Conservation (phyloP, 2,329 filamentous ascomycete species). For the Verticillium albo-atrum region DNA sequence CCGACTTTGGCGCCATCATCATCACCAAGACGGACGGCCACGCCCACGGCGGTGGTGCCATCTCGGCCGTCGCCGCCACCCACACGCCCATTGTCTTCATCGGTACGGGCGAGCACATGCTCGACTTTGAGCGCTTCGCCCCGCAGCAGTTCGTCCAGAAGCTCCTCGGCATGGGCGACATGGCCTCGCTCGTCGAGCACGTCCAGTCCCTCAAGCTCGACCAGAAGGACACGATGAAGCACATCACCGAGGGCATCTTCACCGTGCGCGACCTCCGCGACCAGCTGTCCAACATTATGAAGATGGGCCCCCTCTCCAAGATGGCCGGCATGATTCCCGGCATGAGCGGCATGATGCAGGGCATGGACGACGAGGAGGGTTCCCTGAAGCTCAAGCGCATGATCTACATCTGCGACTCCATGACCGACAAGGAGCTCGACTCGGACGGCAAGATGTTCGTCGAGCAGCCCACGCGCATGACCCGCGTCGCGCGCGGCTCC, state of each 20-base stretch:
- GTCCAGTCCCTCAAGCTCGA: conserved; percentile 93
- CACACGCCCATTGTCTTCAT: conserved; percentile 97
- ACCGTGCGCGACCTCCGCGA: conserved; percentile 91
- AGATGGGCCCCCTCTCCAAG: conserved; percentile 96
- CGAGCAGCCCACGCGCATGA: conserved; percentile 89
- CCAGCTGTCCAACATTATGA: conserved; percentile 97
- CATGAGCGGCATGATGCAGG: conserved; percentile 87
- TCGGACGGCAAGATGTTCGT: conserved; percentile 92
- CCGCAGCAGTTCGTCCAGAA: conserved; percentile 93
- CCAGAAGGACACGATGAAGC: conserved; percentile 98
- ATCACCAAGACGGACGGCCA: conserved; percentile 98
- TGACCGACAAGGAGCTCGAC: conserved; percentile 95
- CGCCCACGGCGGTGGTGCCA: conserved; percentile 91
- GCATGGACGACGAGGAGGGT: conserved; percentile 97
- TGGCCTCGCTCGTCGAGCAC: conserved; percentile 91
- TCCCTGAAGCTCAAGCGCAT: conserved; percentile 89
- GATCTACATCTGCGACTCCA: conserved; percentile 98
- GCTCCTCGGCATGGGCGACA: conserved; percentile 94
- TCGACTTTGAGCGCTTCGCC: conserved; percentile 89
- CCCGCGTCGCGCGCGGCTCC: conserved; percentile 81
- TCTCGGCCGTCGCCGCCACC: conserved; percentile 93
- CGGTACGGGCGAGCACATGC: conserved; percentile 94
- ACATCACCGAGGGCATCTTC: conserved; percentile 95
- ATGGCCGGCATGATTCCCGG: conserved; percentile 99
- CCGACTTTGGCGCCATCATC: conserved; percentile 96